Evolutionary conservation across 2,329 filamentous ascomycete species (phyloP).

Genomic region (Colletotrichum sp.): DNA sequence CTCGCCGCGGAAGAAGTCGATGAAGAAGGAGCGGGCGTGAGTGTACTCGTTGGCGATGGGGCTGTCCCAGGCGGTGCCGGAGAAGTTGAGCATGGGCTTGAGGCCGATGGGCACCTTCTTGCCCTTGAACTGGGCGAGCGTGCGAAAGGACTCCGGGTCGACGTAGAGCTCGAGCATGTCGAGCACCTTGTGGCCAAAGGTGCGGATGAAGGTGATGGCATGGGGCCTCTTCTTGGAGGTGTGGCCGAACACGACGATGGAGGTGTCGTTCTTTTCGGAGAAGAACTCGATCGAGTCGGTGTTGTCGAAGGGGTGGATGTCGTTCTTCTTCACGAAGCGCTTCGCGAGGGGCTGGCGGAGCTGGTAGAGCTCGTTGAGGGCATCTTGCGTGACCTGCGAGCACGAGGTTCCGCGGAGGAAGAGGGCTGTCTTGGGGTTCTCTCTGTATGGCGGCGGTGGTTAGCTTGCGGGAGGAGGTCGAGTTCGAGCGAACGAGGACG

Average conservation of each 20-base stretch:
- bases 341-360: constrained; percentile 84
- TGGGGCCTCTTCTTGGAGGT: constrained; percentile 97
- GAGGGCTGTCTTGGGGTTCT: constrained; percentile 89
- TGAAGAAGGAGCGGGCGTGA: constrained; percentile 82
- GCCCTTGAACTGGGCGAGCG: constrained; percentile 76
- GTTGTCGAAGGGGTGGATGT: constrained; percentile 93
- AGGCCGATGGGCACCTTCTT: constrained; percentile 79
- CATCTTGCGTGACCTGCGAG: constrained; percentile 81
- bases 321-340: constrained; percentile 97
- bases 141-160: constrained; percentile 73
- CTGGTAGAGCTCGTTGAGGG: constrained; percentile 82
- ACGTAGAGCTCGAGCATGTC: constrained; percentile 95
- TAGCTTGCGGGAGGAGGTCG: not conserved
- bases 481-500: not conserved
- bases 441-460: constrained; percentile 34
- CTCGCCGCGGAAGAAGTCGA: constrained; percentile 86
- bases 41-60: constrained; percentile 80
- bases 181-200: constrained; percentile 84
- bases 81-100: constrained; percentile 90
- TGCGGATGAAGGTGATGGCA: constrained; percentile 80
- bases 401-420: constrained; percentile 88
- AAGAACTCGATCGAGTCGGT: constrained; percentile 90
- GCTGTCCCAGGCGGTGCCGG: constrained; percentile 85
- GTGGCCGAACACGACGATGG: constrained; percentile 81
- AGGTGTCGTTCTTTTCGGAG: constrained; percentile 93